Base-by-base conservation (phyloP, 257 asterid genomes). In the Verbascum thapsus region DNA sequence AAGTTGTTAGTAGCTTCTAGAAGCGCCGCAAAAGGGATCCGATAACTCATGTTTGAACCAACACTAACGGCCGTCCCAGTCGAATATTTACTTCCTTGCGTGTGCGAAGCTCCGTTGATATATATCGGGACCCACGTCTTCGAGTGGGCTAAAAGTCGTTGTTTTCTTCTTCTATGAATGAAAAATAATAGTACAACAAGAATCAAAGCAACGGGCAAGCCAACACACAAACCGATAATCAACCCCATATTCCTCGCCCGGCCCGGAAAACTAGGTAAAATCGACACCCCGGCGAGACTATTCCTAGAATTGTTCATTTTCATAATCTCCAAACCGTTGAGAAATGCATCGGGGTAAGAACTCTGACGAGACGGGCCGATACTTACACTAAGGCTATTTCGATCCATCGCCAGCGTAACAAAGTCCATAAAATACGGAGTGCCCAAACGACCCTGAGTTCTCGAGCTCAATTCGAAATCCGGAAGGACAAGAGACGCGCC, bases 281-380 rank as follows among this genome's bases (percentile, higher is more conserved):
- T 16, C 16, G 85, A 73, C 0, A 6, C 53, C 15, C 67, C 72
- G 37, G 81, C 75, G 1, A 90, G 70, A 48, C 84, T 83, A 7
- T 76, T 86, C 70, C 38, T 18, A 10, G 90, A 77, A 63, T 80
- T 74, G 76, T 81, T 82, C 68, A 87, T 70, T 72, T 87, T 90
- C 87, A 87, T 74, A 43, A 90, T 71, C 77, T 87, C 97, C 66
- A 90, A 71, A 10, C 97, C 97, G 35, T 80, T 90, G 11, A 90
- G 77, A 38, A 85, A 34, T 47, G 92, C 96, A 41, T 81, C 79
- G 0, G 85, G 86, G 49, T 64, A 74, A 43, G 43, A 61, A 69
- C 82, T 78, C 53, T 38, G 43, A 0, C 47, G 22, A n/a, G 91
- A 76, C 0, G 88, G 90, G 19, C 97, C 97, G 15, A 90, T 74